These are phyloP conservation scores for Cytospora piceae DNA, from an alignment of 2,329 filamentous ascomycete genomes.

Conservation along the genomic window DNA sequence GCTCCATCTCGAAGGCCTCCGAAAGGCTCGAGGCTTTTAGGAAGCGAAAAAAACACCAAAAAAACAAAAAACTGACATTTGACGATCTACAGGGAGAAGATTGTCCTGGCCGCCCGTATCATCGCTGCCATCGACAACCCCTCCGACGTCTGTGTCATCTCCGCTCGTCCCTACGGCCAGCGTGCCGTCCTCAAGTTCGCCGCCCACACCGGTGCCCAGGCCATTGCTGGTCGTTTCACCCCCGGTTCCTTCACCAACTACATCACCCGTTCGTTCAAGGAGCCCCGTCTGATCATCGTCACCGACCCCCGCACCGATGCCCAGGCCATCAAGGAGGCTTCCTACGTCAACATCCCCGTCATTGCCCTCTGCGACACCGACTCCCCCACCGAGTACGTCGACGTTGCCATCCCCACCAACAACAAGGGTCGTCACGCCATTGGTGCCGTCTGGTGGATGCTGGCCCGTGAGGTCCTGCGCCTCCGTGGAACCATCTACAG, in stretches of 20 bases:
- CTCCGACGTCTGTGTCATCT: constrained; percentile 98
- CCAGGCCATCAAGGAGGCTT: constrained; percentile 99
- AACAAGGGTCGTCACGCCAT: constrained; percentile 99
- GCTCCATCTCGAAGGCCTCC: not conserved
- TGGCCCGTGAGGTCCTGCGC: constrained; percentile 98
- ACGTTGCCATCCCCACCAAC: constrained; percentile 99
- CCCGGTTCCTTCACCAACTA: constrained; percentile 99
- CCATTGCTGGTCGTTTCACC: constrained; percentile 99
- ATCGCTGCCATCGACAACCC: constrained; percentile 99
- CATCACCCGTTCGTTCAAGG: constrained; percentile 99
- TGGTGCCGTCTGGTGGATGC: constrained; percentile 98
- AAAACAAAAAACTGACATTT: constrained; percentile 2
- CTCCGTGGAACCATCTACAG: constrained; percentile 95
- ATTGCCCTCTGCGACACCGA: constrained; percentile 99
- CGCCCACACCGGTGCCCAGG: constrained; percentile 93
- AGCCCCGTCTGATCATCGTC: constrained; percentile 98
- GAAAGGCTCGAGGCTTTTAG: not conserved
- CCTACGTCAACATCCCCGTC: constrained; percentile 99
- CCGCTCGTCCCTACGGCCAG: constrained; percentile 98
- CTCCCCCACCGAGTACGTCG: constrained; percentile 99
- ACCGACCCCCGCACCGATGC: constrained; percentile 99
- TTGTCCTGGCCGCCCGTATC: constrained; percentile 97
- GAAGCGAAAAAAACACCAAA: constrained; percentile 4
- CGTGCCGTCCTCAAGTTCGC: constrained; percentile 99
- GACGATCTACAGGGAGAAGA: constrained; percentile 83